phyloP scores from a whole-genome alignment of 257 asterid genomes.

The Hygrophila difformis region DNA sequence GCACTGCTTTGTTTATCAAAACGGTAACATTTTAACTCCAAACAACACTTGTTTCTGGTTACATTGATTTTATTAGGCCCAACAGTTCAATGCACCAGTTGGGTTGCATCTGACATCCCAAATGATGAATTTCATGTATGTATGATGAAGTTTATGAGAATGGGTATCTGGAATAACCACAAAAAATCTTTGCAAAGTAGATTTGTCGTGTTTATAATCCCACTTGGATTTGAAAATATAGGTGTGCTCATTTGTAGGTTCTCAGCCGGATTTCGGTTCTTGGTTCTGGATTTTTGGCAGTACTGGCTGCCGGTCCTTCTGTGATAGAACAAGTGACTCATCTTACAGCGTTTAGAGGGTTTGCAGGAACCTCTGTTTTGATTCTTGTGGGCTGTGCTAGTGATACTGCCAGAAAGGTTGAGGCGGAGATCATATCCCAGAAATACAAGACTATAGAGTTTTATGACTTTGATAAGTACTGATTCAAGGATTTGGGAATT shows the following conservation, averaged over 20 bases:
- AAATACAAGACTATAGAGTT: constrained; percentile 86
- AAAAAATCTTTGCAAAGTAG: too few species aligned
- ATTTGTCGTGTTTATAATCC: too few species aligned
- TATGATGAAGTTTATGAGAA: too few species aligned
- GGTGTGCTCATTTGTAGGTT: constrained; percentile 34
- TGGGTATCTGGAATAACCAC: too few species aligned
- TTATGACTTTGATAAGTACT: constrained; percentile 59
- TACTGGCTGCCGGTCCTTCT: constrained; percentile 94
- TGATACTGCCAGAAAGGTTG: constrained; percentile 92
- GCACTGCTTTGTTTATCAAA: constrained; percentile 75
- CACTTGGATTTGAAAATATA: too few species aligned
- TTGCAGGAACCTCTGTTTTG: constrained; percentile 92
- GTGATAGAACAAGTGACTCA: constrained; percentile 87
- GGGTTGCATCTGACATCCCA: too few species aligned
- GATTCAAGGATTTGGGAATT: too few species aligned
- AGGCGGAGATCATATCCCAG: constrained; percentile 90
- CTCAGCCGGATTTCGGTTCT: constrained; percentile 92
- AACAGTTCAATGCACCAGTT: too few species aligned
- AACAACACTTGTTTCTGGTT: not conserved
- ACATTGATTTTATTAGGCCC: not conserved
- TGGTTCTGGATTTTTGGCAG: constrained; percentile 77
- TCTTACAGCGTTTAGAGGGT: constrained; percentile 90
- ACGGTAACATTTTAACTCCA: constrained; percentile 38
- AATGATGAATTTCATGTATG: too few species aligned
- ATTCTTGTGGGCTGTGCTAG: constrained; percentile 97